Base-by-base conservation (phyloP, 106 monocot genomes). In the Chionographis japonica region DNA sequence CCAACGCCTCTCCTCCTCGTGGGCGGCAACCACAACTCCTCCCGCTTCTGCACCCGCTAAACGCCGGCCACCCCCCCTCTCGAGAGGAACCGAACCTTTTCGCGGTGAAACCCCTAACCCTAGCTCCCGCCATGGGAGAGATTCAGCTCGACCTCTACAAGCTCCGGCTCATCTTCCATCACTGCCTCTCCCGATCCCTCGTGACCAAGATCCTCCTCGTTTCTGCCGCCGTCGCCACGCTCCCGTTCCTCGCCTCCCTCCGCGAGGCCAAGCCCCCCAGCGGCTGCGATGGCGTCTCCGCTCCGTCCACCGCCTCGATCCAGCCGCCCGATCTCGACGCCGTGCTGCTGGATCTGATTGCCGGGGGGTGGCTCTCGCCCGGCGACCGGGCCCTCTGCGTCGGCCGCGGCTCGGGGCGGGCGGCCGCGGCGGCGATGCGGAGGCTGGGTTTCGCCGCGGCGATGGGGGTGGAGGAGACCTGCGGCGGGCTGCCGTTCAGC, bases 31-130 rank as follows among this genome's bases (percentile, higher is more conserved):
- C 60, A 60, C 60, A 60, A 20, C 60, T 27, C 60, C 60, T 60
- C 60, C 60, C 60, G 60, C 37, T 60, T 60, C 60, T 60, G 60
- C 35, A 60, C 60, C 10, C 60, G 60, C 60, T 60, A 60, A 60
- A 11, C 36, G 10, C 36, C 10, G 2, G 12, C 4, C 60, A 20
- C 3, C 20, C 27, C 27, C 35, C 20, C 27, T 6, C 4, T 13
- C 36, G 8, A 5, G 51, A 8, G 51, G 13, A 51, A 51, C 7
- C 51, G 12, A 11, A 9, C 10, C 35, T 18, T 13, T 5, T 4
- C 60, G 3, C 2, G 5, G 9, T 2, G 8, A 4, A 60, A 60
- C 35, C 36, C 35, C 36, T 36, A 60, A 51, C 51, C 51, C 51
- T 8, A 51, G 51, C 7, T 51, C 13, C 51, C 8, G 0, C 51